Base-by-base conservation (phyloP, 768 basidiomycete genomes). In the Sporobolomyces roseus region DNA sequence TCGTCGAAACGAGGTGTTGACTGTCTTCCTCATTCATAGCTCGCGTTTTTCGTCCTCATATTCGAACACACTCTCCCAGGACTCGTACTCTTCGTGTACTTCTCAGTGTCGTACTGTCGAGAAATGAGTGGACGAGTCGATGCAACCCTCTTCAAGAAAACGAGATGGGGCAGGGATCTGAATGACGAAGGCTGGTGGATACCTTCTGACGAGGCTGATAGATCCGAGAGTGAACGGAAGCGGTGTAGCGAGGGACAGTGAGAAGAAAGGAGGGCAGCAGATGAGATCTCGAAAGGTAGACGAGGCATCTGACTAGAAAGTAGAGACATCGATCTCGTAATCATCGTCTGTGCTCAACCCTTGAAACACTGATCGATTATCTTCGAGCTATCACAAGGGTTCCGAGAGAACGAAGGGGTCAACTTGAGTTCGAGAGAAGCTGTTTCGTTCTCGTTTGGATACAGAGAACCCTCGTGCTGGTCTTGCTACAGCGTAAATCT, bases 101-200 rank as follows among this genome's bases (percentile, higher is more conserved):
- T 58, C 25, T 45, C 56, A 7, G 30, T 58, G n/a, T 13, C 41
- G 25, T 58, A 8, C 21, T 58, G 56, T 21, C 56, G 56, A 21
- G 25, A 41, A 10, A 41, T 41, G 14, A 45, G 38, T 10, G 56
- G 38, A 4, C 38, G 41, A 30, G 32, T 58, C 25, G 56, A 58
- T 41, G 17, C 6, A 27, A 41, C 43, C 38, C 41, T 58, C 9
- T 58, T 43, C 29, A 58, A 58, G 41, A 8, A 29, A 25, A 58
- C 56, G 3, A 3, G 56, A 10, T 58, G 56, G 56, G 56, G 38
- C 9, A 38, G 29, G 5, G 56, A 58, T 32, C 41, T 58, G 41
- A 45, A 58, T 41, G 41, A 58, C 4, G 56, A 27, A 45, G 56
- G 56, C 4, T 58, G 56, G 56, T 58, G 38, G 38, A 58, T 58